Conservation (phyloP, 257 asterid species). For the Penstemon eatonii region DNA sequence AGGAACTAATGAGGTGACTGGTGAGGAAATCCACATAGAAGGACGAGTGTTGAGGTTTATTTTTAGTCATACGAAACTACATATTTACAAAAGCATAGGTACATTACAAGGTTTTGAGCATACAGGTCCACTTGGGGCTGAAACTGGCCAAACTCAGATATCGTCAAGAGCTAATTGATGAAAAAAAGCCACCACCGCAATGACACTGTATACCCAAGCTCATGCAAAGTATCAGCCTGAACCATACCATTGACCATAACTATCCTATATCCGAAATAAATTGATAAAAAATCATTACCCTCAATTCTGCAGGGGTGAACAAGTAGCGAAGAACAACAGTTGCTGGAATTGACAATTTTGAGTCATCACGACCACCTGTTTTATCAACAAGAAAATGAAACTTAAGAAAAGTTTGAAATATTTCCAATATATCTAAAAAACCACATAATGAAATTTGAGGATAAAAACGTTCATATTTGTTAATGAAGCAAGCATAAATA, state of each 20-base stretch:
- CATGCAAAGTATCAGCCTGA: neutral
- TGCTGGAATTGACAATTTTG: conserved; percentile 76
- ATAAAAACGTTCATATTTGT: neutral
- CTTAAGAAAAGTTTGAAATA: conserved; percentile 17
- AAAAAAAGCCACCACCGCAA: neutral
- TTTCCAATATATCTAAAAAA: conserved; percentile 3
- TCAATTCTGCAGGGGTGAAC: conserved; percentile 87
- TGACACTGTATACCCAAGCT: neutral
- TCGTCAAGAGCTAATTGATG: neutral
- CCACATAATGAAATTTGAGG: conserved; percentile 1
- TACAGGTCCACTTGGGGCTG: neutral
- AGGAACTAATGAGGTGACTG: no score
- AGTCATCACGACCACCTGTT: conserved; percentile 93
- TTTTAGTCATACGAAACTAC: neutral
- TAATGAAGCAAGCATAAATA: neutral
- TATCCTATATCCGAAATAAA: conserved; percentile 13
- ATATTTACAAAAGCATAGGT: neutral
- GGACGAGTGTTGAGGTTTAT: neutral
- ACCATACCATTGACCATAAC: neutral
- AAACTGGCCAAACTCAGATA: neutral
- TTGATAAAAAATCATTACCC: conserved; percentile 49
- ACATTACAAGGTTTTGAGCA: neutral
- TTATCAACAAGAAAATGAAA: conserved; percentile 28
- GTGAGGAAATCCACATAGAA: neutral
- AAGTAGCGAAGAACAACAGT: conserved; percentile 79